A percentile compares a stretch with the other conserved stretches of the same genome.
These are phyloP conservation scores for Tetracladium maxilliforme DNA, from an alignment of 2,329 filamentous ascomycete genomes.

Conservation along the genomic window DNA sequence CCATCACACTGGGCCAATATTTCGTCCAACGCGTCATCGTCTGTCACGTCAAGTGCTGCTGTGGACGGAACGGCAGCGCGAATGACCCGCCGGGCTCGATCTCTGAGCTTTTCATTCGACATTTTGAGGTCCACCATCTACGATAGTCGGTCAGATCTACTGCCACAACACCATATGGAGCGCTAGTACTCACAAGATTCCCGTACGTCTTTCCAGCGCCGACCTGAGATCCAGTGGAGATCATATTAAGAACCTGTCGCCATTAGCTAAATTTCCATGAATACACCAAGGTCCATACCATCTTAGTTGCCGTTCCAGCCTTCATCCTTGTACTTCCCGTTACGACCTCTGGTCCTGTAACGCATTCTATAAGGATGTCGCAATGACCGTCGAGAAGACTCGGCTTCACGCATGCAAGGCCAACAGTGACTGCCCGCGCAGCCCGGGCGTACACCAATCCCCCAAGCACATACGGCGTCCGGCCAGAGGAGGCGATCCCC, in stretches of 20 bases:
- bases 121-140: constrained; percentile 21
- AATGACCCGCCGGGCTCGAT: constrained; percentile 18
- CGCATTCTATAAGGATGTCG: too few species aligned
- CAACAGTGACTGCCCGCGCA: constrained; percentile 19
- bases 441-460: constrained; percentile 18
- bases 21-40: constrained; percentile 12
- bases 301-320: constrained; percentile 27
- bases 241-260: constrained; percentile 27
- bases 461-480: constrained; percentile 25
- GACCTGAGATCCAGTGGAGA: constrained; percentile 25
- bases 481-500: constrained; percentile 25
- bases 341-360: constrained; percentile 25
- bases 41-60: constrained; percentile 4
- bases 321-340: constrained; percentile 30
- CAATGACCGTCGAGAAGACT: constrained; percentile 6
- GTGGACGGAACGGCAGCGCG: constrained; percentile 10
- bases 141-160: too few species aligned
- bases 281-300: too few species aligned
- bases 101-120: constrained; percentile 20
- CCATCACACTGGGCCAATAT: constrained; percentile 12
- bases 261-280: too few species aligned
- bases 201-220: constrained; percentile 23
- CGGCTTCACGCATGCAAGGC: constrained; percentile 20
- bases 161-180: background rate
- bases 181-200: constrained; percentile 17